Conservation (phyloP, 2,329 filamentous ascomycete genomes). For the Ceratocystis alfenasii region DNA sequence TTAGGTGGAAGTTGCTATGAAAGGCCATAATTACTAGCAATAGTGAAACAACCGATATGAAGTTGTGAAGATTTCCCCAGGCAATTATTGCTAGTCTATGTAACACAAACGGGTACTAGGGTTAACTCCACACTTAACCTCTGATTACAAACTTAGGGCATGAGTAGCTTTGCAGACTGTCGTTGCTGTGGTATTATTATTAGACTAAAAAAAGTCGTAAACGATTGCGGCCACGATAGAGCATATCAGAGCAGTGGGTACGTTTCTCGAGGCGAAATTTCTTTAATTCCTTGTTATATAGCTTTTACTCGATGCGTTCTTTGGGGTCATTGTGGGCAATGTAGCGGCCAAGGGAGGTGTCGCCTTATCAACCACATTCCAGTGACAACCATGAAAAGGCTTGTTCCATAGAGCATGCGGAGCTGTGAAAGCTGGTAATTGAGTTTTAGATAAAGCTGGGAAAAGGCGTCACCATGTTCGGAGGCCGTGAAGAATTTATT, state of each 20-base stretch:
- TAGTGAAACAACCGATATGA: too few species aligned
- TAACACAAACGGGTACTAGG: neutral
- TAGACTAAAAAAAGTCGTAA: neutral
- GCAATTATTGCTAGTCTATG: too few species aligned
- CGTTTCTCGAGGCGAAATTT: constrained; percentile 1
- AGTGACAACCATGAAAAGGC: neutral
- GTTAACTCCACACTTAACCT: neutral
- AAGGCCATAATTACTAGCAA: neutral
- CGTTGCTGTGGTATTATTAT: neutral
- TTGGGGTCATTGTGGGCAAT: neutral
- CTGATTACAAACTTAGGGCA: neutral
- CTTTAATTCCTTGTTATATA: neutral
- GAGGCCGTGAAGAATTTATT: neutral
- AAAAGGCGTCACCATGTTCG: neutral
- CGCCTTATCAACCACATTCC: constrained; percentile 13
- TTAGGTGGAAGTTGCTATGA: neutral
- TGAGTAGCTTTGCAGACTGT: neutral
- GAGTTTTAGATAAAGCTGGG: neutral
- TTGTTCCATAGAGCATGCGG: neutral
- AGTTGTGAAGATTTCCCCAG: too few species aligned
- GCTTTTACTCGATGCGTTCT: neutral
- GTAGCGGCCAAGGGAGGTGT: constrained; percentile 8
- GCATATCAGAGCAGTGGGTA: constrained; percentile 6
- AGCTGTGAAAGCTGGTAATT: neutral
- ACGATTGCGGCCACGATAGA: neutral